Evolutionary conservation across 2,329 filamentous ascomycete genomes (phyloP), one percentile per base, ranked within the genome.

Genomic region (Didymella keratinophila): DNA sequence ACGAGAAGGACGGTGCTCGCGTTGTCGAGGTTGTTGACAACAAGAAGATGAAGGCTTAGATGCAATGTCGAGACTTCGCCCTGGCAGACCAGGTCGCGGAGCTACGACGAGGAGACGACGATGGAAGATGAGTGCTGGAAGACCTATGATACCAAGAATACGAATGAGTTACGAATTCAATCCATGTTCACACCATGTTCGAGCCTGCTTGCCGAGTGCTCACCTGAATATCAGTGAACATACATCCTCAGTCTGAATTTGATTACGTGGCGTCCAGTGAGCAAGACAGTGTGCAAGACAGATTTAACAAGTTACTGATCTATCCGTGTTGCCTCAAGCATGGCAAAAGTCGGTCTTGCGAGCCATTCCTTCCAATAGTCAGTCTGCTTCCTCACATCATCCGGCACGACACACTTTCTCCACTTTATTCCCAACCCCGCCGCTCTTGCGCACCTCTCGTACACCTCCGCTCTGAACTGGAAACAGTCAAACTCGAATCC

Each of bases 401-500:
- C 60, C 32, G 68, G 71, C 27, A 74, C 25, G 9, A 71, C 60
- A 2, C 52, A 20, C 1, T 63, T 52, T n/a, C 37, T 58, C 71
- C 69, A 74, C 36, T 4, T 36, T 2, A 74, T 25, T 54, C 23
- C 46, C 60, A 74, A 55, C 16, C 67, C 65, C 16, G 66, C 70
- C 48, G 48, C 12, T 56, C 30, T 32, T 34, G 69, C 69, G 61
- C 66, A 71, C 42, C 66, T 51, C 56, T 74, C 70, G 56, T 72
- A 72, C 4, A 72, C 68, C 16, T 69, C 65, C 41, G 42, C 56
- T 23, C 53, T 39, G 23, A 74, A 69, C 49, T 72, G 66, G 49
- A 63, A 74, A n/a, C 65, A 58, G 47, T 74, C 70, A 30, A 74
- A 72, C 14, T 54, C 46, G 3, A 74, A 63, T 25, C 50, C 66